Evolutionary conservation across 2,329 filamentous ascomycete species (phyloP).

Genomic region (Claviceps pazoutovae): DNA sequence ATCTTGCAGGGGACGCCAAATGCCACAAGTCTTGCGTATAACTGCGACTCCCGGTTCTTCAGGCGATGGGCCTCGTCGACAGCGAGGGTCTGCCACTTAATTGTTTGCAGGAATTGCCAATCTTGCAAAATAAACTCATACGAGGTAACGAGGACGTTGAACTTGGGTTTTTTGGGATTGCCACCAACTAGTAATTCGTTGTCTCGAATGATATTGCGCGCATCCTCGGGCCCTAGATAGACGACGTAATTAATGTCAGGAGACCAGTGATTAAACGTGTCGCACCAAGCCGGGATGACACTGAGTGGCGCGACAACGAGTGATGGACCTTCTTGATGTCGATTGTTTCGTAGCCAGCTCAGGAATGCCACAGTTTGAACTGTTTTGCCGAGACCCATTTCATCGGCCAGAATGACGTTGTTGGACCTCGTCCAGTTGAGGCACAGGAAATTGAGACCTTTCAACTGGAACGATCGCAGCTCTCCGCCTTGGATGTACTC

Average conservation of each 20-base stretch:
- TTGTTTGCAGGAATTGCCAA: slow-evolving; percentile 66
- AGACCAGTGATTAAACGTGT: slow-evolving; percentile 93
- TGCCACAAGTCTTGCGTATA: slow-evolving; percentile 72
- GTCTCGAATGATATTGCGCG: slow-evolving; percentile 76
- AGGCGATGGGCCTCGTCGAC: slow-evolving; percentile 94
- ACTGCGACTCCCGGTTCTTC: slow-evolving; percentile 89
- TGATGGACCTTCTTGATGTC: slow-evolving; percentile 84
- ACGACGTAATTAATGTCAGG: slow-evolving; percentile 95
- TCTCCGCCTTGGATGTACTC: slow-evolving; percentile 73
- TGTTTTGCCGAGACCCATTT: slow-evolving; percentile 97
- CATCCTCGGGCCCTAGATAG: slow-evolving; percentile 79
- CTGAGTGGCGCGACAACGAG: slow-evolving; percentile 94
- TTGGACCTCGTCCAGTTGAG: slow-evolving; percentile 91
- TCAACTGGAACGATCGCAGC: slow-evolving; percentile 84
- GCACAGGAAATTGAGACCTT: slow-evolving; percentile 85
- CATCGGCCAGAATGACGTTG: slow-evolving; percentile 94
- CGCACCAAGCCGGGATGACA: slow-evolving; percentile 94
- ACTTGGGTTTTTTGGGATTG: slow-evolving; percentile 80
- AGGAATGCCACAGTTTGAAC: slow-evolving; percentile 95
- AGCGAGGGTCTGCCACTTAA: slow-evolving; percentile 96
- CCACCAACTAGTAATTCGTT: slow-evolving; percentile 79
- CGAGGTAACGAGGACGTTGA: slow-evolving; percentile 93
- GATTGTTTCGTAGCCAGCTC: slow-evolving; percentile 87
- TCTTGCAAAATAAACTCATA: slow-evolving; percentile 94
- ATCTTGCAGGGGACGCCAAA: slow-evolving; percentile 83